Percentiles rank a stretch among this genome's conserved stretches.
These are phyloP conservation scores for Trichoderma endophyticum DNA, from an alignment of 2,329 filamentous ascomycete genomes.

Conservation along the genomic window DNA sequence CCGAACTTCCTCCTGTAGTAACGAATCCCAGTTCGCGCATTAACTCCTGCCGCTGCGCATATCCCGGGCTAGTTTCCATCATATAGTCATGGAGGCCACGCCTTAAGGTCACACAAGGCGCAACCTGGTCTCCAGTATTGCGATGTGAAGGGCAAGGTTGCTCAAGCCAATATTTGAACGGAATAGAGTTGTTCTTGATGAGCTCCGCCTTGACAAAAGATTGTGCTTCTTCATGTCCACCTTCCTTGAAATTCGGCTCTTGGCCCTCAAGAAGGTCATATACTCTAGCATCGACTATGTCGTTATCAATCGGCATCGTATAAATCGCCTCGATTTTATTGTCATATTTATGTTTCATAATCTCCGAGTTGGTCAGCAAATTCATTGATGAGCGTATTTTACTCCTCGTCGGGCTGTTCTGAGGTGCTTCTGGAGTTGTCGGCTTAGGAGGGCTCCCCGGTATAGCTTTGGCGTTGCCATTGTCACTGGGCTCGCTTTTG, in stretches of 20 bases:
- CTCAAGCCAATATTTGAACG: slow-evolving; percentile 15
- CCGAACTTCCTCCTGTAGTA: neutral
- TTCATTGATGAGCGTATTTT: neutral
- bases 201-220: slow-evolving; percentile 1
- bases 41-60: neutral
- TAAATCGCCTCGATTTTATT: neutral
- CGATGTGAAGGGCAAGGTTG: slow-evolving; percentile 8
- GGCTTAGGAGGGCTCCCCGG: neutral
- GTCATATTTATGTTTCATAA: slow-evolving; percentile 4
- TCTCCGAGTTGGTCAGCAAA: neutral
- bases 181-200: slow-evolving; percentile 5
- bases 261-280: neutral
- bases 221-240: neutral
- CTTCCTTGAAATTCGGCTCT: neutral
- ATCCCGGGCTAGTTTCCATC: neutral
- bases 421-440: neutral
- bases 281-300: neutral
- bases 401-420: neutral
- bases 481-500: neutral
- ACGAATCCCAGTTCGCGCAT: slow-evolving; percentile 7
- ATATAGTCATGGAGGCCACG: slow-evolving; percentile 14
- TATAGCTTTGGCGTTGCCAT: neutral
- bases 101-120: neutral
- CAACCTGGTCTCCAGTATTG: neutral
- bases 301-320: neutral